These are phyloP conservation scores for Vitis riparia DNA, from an alignment of 164 flowering plant genomes.

Conservation along the genomic window DNA sequence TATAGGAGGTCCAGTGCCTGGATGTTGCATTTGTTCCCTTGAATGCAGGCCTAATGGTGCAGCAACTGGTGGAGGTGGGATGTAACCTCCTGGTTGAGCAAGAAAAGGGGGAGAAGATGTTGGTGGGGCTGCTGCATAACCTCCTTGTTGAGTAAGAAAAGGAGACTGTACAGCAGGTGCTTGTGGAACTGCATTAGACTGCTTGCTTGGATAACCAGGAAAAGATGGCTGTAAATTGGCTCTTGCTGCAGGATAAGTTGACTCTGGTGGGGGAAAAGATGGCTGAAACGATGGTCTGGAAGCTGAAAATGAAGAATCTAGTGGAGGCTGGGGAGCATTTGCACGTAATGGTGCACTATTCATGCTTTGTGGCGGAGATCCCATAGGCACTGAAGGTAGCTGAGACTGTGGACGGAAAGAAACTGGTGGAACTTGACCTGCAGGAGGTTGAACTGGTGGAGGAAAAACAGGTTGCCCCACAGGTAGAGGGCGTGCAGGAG, in stretches of 20 bases:
- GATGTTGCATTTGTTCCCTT: slow-evolving; percentile 47
- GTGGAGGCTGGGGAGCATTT: slow-evolving; percentile 31
- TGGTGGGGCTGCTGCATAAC: slow-evolving; percentile 38
- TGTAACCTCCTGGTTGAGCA: slow-evolving; percentile 57
- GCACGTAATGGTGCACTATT: slow-evolving; percentile 28
- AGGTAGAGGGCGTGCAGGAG: slow-evolving; percentile 31
- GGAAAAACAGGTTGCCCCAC: slow-evolving; percentile 34
- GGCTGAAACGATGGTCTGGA: slow-evolving; percentile 35
- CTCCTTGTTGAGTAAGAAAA: slow-evolving; percentile 33
- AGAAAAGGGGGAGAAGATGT: slow-evolving; percentile 37
- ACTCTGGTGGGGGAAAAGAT: slow-evolving; percentile 22
- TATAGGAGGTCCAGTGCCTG: slow-evolving; percentile 55
- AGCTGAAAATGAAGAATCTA: slow-evolving; percentile 36
- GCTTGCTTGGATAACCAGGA: slow-evolving; percentile 57
- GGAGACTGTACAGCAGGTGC: slow-evolving; percentile 37
- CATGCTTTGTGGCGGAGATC: slow-evolving; percentile 47
- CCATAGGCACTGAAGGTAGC: slow-evolving; percentile 51
- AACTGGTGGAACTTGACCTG: slow-evolving; percentile 37
- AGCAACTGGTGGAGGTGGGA: slow-evolving; percentile 38
- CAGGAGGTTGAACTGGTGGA: slow-evolving; percentile 39
- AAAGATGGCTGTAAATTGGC: slow-evolving; percentile 36
- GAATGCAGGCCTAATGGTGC: slow-evolving; percentile 35
- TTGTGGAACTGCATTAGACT: slow-evolving; percentile 38
- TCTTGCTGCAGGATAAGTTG: slow-evolving; percentile 16
- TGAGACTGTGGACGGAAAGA: slow-evolving; percentile 42